Conservation (phyloP, 208 protist genomes). For the Trichomonas tenax region DNA sequence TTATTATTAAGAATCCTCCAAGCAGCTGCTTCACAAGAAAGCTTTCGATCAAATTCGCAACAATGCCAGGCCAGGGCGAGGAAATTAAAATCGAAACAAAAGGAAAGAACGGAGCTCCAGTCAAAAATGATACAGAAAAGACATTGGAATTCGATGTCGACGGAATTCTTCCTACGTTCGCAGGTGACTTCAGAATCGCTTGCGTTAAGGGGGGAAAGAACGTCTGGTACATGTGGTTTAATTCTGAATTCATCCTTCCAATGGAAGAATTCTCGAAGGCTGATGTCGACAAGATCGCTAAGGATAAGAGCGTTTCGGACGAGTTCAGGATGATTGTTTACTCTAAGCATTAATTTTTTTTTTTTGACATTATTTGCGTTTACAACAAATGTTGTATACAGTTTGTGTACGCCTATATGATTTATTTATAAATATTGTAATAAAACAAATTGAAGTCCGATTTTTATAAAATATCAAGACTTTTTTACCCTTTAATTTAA, state of each 20-base stretch:
- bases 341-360: neutral
- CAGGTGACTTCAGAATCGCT: neutral
- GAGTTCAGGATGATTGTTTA: neutral
- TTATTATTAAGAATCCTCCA: neutral
- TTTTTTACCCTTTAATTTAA: too few relatives aligned
- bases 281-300: neutral
- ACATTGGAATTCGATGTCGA: neutral
- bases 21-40: neutral
- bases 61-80: neutral
- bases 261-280: neutral
- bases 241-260: neutral
- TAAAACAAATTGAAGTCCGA: too few relatives aligned
- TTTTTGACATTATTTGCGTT: too few relatives aligned
- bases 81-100: neutral
- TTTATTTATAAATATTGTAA: too few relatives aligned
- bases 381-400: too few relatives aligned
- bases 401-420: too few relatives aligned
- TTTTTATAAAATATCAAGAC: too few relatives aligned
- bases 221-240: neutral
- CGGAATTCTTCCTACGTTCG: neutral
- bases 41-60: neutral
- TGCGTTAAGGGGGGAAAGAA: neutral
- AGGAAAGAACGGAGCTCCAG: neutral
- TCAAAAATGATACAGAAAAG: neutral
- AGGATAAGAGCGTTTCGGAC: neutral